A percentile compares a stretch with the other conserved stretches of the same genome.
Evolutionary conservation across 2,329 filamentous ascomycete genomes (phyloP).

Genomic region (Paracorniculantispora psalliotae): DNA sequence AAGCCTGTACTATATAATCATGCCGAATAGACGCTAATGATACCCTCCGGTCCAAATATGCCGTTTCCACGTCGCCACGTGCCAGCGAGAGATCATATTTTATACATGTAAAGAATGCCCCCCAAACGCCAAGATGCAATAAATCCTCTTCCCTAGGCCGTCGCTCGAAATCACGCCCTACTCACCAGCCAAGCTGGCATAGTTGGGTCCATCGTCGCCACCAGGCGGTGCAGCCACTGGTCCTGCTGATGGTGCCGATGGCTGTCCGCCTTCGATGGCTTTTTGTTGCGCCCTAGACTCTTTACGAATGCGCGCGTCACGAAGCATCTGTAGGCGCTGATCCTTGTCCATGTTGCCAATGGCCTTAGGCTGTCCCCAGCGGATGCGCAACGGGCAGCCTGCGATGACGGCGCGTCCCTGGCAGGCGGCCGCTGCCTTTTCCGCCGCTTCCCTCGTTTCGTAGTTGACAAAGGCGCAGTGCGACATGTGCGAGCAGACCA

Average conservation of each 20-base stretch:
- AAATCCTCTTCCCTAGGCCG: conserved; percentile 14
- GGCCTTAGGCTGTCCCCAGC: conserved; percentile 90
- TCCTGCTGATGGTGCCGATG: conserved; percentile 13
- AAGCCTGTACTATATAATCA: conserved; percentile 15
- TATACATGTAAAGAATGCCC: conserved; percentile 16
- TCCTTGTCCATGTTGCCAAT: conserved; percentile 89
- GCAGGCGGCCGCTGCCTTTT: conserved; percentile 77
- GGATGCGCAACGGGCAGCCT: conserved; percentile 82
- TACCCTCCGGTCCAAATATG: conserved; percentile 21
- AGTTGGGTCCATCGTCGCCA: conserved; percentile 64
- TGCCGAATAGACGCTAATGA: conserved; percentile 21
- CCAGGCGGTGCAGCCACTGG: conserved; percentile 75
- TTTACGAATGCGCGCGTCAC: conserved; percentile 56
- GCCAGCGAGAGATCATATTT: background rate
- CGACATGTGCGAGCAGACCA: conserved; percentile 94
- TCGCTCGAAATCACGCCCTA: conserved; percentile 34
- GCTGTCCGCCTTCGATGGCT: conserved; percentile 29
- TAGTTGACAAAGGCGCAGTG: conserved; percentile 98
- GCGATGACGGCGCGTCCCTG: conserved; percentile 86
- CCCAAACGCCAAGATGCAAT: conserved; percentile 27
- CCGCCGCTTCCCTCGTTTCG: conserved; percentile 75
- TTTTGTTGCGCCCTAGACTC: conserved; percentile 26
- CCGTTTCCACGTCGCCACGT: background rate
- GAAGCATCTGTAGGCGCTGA: conserved; percentile 72
- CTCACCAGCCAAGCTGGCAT: conserved; percentile 80